Evolutionary conservation across 257 asterid species (phyloP).

Genomic region (Orobanche coerulescens): DNA sequence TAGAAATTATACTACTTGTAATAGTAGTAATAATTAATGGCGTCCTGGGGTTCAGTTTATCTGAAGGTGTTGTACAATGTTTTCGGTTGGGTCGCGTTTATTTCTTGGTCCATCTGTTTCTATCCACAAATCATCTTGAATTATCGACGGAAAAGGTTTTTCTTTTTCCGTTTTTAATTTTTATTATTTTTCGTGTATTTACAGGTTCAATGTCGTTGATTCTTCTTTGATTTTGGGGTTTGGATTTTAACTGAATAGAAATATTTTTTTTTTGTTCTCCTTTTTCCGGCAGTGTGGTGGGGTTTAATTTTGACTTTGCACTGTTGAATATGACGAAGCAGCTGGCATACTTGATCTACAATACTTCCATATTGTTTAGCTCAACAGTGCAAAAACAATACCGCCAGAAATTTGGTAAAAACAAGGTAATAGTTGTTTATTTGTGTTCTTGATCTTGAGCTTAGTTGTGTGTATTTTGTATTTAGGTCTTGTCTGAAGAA

Average conservation of each 20-base stretch:
- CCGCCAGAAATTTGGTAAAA: conserved; percentile 39
- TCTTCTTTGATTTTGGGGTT: background rate
- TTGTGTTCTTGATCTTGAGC: background rate
- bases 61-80: conserved; percentile 50
- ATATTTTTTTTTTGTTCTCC: background rate
- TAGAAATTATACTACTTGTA: no score
- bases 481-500: background rate
- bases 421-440: conserved; percentile 33
- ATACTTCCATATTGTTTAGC: conserved; percentile 60
- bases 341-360: conserved; percentile 55
- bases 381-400: conserved; percentile 51
- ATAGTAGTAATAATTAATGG: conserved; percentile 21
- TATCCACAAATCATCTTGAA: conserved; percentile 64
- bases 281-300: conserved; percentile 53
- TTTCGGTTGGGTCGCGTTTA: conserved; percentile 70
- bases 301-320: conserved; percentile 70
- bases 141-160: conserved; percentile 50
- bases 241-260: background rate
- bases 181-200: background rate
- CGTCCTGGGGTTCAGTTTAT: conserved; percentile 52
- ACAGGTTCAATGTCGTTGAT: no score
- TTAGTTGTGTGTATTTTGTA: background rate
- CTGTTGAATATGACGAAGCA: conserved; percentile 68
- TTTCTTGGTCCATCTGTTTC: conserved; percentile 69
- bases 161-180: background rate